phyloP scores from a whole-genome alignment of 352 stramenopile species.

The Thraustochytrium striatum region DNA sequence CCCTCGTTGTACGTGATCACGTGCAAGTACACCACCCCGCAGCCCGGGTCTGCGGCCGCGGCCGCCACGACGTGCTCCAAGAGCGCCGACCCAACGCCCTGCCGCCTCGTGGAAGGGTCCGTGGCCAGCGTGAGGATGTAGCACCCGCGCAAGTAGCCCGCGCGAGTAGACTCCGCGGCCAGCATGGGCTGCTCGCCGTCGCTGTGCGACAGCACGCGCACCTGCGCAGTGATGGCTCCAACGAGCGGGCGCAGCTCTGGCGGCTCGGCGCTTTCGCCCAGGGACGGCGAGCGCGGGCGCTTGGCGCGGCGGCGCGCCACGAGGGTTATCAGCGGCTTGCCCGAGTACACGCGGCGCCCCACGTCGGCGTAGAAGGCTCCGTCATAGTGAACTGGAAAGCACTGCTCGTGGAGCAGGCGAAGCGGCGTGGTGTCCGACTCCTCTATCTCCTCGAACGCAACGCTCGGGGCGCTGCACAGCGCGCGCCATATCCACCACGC shows the following conservation, averaged over 20 bases:
- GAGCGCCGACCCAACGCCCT: slow-evolving; percentile 81
- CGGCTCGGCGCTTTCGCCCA: neutral
- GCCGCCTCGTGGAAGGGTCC: slow-evolving; percentile 69
- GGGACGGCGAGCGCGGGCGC: neutral
- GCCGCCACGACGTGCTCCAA: slow-evolving; percentile 79
- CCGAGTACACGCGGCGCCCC: slow-evolving; percentile 70
- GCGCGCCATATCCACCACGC: too few relatives aligned
- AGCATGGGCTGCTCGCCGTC: slow-evolving; percentile 66
- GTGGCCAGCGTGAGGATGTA: slow-evolving; percentile 94
- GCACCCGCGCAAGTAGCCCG: slow-evolving; percentile 76
- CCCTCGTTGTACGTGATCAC: slow-evolving; percentile 90
- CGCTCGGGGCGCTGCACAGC: too few relatives aligned
- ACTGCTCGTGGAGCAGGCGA: slow-evolving; percentile 86
- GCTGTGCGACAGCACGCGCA: slow-evolving; percentile 66
- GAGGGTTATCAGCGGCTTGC: slow-evolving; percentile 77
- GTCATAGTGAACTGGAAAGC: slow-evolving; percentile 94
- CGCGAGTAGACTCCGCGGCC: slow-evolving; percentile 57
- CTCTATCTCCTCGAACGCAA: slow-evolving; percentile 58
- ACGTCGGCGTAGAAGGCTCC: slow-evolving; percentile 89
- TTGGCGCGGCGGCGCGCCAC: slow-evolving; percentile 65
- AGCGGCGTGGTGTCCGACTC: slow-evolving; percentile 77
- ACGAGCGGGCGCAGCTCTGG: slow-evolving; percentile 57
- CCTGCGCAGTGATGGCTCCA: slow-evolving; percentile 81
- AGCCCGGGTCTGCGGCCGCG: slow-evolving; percentile 67
- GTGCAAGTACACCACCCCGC: slow-evolving; percentile 89